Conservation (phyloP, 805 yeast genomes). For the Alloascoidea hylecoeti region DNA sequence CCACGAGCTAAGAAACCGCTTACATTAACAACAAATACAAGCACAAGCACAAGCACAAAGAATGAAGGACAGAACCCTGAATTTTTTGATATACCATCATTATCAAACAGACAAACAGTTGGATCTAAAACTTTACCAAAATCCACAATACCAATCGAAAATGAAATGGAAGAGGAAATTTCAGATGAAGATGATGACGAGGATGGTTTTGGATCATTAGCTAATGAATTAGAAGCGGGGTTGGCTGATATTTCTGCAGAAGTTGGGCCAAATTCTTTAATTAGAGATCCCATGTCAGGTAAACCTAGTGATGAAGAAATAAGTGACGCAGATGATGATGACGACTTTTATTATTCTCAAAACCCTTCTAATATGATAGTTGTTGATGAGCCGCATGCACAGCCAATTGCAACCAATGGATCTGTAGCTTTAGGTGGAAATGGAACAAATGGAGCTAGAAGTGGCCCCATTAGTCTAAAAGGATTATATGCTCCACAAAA, state of each 20-base stretch:
- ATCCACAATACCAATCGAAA: neutral
- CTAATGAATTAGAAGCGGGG: conserved; percentile 13
- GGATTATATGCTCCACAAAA: conserved; percentile 10
- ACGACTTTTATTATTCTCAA: conserved; percentile 1
- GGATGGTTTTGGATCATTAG: conserved; percentile 11
- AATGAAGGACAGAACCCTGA: too few species aligned
- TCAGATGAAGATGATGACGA: neutral
- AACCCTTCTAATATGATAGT: conserved; percentile 6
- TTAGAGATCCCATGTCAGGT: neutral
- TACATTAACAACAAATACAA: too few species aligned
- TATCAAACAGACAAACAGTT: too few species aligned
- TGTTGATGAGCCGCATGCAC: conserved; percentile 4
- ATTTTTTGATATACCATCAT: too few species aligned
- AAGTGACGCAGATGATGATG: conserved; percentile 4
- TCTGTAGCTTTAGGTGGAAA: neutral
- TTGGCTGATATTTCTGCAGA: neutral
- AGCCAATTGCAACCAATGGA: neutral
- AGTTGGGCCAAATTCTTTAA: neutral
- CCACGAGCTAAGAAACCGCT: too few species aligned
- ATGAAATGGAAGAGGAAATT: neutral
- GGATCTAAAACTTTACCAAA: neutral
- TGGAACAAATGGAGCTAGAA: neutral
- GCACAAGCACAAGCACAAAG: too few species aligned
- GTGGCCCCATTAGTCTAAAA: conserved; percentile 12
- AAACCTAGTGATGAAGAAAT: conserved; percentile 7